These are phyloP conservation scores for Dioszegia hungarica DNA, from an alignment of 768 basidiomycete species.

Conservation along the genomic window DNA sequence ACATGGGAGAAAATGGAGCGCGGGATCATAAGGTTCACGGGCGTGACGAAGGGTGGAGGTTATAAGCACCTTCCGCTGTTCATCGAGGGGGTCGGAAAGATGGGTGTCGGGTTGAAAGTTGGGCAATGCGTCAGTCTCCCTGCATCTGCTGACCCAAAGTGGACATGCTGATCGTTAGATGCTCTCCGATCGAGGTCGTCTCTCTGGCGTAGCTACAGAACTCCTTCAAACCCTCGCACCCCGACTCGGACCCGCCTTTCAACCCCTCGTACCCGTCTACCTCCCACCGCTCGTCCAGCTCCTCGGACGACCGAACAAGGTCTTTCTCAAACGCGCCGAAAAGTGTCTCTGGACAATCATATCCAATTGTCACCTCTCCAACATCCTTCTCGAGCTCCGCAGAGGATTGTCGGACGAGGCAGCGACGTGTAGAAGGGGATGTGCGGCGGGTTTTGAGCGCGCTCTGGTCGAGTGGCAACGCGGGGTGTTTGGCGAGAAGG, in stretches of 20 bases:
- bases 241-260: slow-evolving; percentile 45
- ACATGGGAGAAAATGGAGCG: slow-evolving; percentile 52
- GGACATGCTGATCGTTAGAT: slow-evolving; percentile 11
- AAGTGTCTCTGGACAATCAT: slow-evolving; percentile 48
- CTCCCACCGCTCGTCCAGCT: slow-evolving; percentile 48
- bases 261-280: slow-evolving; percentile 49
- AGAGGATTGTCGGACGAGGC: slow-evolving; percentile 47
- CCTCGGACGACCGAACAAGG: slow-evolving; percentile 51
- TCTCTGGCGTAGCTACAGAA: slow-evolving; percentile 46
- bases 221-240: slow-evolving; percentile 50
- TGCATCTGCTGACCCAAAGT: no score
- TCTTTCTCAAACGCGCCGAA: slow-evolving; percentile 49
- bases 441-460: slow-evolving; percentile 30
- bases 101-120: slow-evolving; percentile 39
- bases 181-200: slow-evolving; percentile 45
- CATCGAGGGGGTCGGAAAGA: slow-evolving; percentile 42
- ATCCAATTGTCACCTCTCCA: slow-evolving; percentile 46
- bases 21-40: slow-evolving; percentile 50
- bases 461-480: slow-evolving; percentile 42
- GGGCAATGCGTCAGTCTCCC: slow-evolving; percentile 42
- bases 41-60: slow-evolving; percentile 50
- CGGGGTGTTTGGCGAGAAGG: slow-evolving; percentile 36
- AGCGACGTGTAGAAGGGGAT: slow-evolving; percentile 37
- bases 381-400: slow-evolving; percentile 40
- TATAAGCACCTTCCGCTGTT: slow-evolving; percentile 40